Conservation (phyloP, 2,329 filamentous ascomycete species). For the Colletotrichum coccodes region DNA sequence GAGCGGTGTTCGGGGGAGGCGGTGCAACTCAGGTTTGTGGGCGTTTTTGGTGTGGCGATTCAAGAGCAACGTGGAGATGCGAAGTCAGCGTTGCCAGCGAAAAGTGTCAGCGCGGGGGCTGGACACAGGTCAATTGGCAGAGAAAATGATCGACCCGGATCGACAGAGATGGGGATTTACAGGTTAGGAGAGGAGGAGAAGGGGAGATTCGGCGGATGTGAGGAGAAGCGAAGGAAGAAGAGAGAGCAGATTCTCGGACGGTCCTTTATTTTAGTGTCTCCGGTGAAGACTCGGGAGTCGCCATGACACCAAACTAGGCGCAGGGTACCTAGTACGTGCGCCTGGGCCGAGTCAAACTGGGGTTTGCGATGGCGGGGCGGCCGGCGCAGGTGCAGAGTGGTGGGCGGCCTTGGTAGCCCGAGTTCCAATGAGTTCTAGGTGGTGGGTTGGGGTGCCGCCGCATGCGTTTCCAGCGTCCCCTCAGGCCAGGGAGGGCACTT, state of each 20-base stretch:
- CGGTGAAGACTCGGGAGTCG: slow-evolving; percentile 28
- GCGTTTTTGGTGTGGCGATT: slow-evolving; percentile 23
- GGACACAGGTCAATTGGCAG: slow-evolving; percentile 27
- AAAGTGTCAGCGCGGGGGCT: slow-evolving; percentile 22
- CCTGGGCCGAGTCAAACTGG: slow-evolving; percentile 1
- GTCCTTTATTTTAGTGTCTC: slow-evolving; percentile 31
- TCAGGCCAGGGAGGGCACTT: background rate
- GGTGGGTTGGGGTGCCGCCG: background rate
- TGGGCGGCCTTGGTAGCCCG: background rate
- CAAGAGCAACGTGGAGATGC: background rate
- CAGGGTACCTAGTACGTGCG: slow-evolving; percentile 3
- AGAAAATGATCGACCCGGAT: slow-evolving; percentile 8
- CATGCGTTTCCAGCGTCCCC: background rate
- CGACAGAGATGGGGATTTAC: slow-evolving; percentile 4
- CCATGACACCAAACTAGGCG: slow-evolving; percentile 24
- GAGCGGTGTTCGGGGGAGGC: background rate
- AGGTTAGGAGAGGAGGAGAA: background rate
- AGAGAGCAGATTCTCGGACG: slow-evolving; percentile 28
- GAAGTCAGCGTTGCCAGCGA: slow-evolving; percentile 16
- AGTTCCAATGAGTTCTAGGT: background rate
- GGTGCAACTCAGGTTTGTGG: slow-evolving; percentile 7
- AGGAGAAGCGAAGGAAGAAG: slow-evolving; percentile 19
- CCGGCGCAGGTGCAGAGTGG: background rate
- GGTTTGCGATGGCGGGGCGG: slow-evolving; percentile 1
- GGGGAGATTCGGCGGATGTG: background rate